Evolutionary conservation across 2,329 filamentous ascomycete species (phyloP).

Genomic region (Fusarium sp.): DNA sequence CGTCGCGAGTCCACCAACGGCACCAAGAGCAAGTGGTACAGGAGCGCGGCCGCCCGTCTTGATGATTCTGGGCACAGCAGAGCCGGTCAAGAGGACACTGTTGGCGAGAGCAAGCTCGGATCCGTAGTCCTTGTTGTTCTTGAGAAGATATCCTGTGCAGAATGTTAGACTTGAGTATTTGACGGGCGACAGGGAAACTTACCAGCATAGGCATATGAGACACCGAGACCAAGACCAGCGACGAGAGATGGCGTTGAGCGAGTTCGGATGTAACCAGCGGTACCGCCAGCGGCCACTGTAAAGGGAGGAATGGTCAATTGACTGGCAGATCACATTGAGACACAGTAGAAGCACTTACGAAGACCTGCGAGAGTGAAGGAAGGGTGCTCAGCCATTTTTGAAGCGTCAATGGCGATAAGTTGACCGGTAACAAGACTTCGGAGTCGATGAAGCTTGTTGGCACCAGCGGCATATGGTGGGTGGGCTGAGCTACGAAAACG

Average conservation of each 20-base stretch:
- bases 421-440: background rate
- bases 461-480: conserved; percentile 7
- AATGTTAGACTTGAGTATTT: background rate
- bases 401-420: background rate
- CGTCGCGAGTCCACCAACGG: conserved; percentile 52
- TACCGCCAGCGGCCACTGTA: conserved; percentile 44
- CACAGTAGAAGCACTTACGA: conserved; percentile 43
- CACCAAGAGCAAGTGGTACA: conserved; percentile 52
- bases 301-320: background rate
- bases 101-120: conserved; percentile 57
- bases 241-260: conserved; percentile 46
- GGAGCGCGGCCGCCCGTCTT: conserved; percentile 55
- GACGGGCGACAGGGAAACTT: background rate
- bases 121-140: conserved; percentile 58
- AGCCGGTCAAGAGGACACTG: conserved; percentile 54
- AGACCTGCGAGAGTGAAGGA: conserved; percentile 57
- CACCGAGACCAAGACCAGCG: conserved; percentile 43
- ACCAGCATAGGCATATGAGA: conserved; percentile 46
- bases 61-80: conserved; percentile 54
- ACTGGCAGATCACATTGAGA: rapidly evolving
- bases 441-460: background rate
- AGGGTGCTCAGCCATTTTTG: conserved; percentile 55
- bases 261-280: conserved; percentile 43
- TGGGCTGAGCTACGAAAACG: background rate
- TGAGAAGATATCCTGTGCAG: conserved; percentile 55